These are phyloP conservation scores for Saururus chinensis DNA, from an alignment of 164 flowering plant genomes.

Conservation along the genomic window DNA sequence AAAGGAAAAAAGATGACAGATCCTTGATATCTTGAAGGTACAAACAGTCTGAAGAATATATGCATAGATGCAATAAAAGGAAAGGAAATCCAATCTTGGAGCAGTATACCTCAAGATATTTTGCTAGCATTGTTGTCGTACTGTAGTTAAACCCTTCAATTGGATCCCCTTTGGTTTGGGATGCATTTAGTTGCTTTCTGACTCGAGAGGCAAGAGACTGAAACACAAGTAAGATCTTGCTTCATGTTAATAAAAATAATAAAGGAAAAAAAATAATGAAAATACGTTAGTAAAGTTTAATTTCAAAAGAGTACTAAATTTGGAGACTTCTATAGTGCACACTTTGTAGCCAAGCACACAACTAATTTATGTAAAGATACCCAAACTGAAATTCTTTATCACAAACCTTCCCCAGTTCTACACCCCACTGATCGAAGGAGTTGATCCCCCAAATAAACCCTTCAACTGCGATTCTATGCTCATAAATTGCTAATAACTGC, in stretches of 20 bases:
- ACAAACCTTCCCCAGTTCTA: conserved; percentile 93
- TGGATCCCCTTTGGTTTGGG: conserved; percentile 60
- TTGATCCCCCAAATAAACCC: conserved; percentile 98
- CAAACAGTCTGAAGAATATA: neutral
- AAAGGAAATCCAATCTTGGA: neutral
- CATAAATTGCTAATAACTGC: conserved; percentile 90
- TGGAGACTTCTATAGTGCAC: too few relatives aligned
- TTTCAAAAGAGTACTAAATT: too few relatives aligned
- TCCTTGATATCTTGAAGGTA: neutral
- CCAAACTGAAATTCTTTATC: neutral
- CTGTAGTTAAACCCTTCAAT: conserved; percentile 80
- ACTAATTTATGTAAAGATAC: too few relatives aligned
- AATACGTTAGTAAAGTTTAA: too few relatives aligned
- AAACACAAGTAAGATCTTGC: conserved; percentile 2
- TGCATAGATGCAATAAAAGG: neutral
- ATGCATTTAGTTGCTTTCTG: conserved; percentile 71
- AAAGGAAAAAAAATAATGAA: neutral
- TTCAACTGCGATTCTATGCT: conserved; percentile 91
- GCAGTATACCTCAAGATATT: conserved; percentile 58
- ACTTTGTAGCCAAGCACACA: too few relatives aligned
- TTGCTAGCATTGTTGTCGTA: conserved; percentile 49
- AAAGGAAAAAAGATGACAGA: neutral
- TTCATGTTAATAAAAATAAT: neutral
- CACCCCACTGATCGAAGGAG: conserved; percentile 99
- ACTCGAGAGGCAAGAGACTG: conserved; percentile 87